Base-by-base conservation (phyloP, 495 filamentous ascomycete species). In the Emericellopsis terricola region DNA sequence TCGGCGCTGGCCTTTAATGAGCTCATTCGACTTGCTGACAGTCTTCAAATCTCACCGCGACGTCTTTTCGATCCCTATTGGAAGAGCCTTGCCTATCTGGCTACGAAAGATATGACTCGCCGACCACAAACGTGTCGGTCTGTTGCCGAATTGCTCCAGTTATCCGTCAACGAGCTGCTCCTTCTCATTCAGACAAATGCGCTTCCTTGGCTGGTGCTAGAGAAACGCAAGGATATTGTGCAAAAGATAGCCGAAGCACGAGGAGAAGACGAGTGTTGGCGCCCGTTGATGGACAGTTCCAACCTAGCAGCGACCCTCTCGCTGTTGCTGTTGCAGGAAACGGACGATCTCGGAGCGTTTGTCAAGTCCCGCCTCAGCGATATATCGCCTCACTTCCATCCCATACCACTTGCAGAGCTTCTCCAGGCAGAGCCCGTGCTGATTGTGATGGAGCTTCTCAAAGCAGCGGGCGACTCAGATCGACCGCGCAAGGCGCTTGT, bases 51-150 rank as follows among this genome's bases (percentile, higher is more conserved):
- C 33, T 73, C 69, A 0, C 61, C 74, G 9, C 62, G 65, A 27
- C 68, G 71, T 19, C 50, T 96, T 1, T 77, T 94, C 41, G 68
- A 71, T 30, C 86, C 86, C 6, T 94, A 79, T 50, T 96, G 85
- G 85, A 65, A 69, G 41, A 86, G 64, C 13, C 62, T 97, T 29
- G 81, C 82, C 5, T 69, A 81, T 30, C 66, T 67, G 5, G 78
- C 83, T 2, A 74, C 85, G 11, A 84, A 84, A 49, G 81, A 93
- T 40, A 52, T 94, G 20, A 68, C 74, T 15, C 66, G 68, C 33
- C 73, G 75, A 29, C 89, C 91, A 26, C 78, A 92, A 46, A 80
- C 81, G 43, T 75, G 75, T 6, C 77, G 82, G 40, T 62, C 77
- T 24, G 60, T 97, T 13, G 80, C 85, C 14, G 81, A 91, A 39